These are phyloP conservation scores for Candida lessepsii DNA, from an alignment of 805 yeast species.

Conservation along the genomic window DNA sequence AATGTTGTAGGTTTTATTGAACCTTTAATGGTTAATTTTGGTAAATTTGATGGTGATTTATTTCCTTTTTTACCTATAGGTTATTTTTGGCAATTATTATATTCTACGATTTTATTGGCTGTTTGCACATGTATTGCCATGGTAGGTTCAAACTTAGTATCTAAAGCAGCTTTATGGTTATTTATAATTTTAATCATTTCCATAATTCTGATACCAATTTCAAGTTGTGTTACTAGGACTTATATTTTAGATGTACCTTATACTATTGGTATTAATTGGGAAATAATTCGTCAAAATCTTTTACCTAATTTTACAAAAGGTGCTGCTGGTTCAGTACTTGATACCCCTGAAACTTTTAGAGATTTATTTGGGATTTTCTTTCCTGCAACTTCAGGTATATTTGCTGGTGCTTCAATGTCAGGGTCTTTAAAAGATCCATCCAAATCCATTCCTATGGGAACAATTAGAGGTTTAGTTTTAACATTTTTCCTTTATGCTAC, in stretches of 20 bases:
- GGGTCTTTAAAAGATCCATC: conserved; percentile 89
- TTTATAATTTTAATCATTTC: conserved; percentile 67
- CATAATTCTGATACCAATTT: conserved; percentile 78
- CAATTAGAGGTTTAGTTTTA: conserved; percentile 74
- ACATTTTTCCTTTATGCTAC: conserved; percentile 74
- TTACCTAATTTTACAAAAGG: conserved; percentile 81
- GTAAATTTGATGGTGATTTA: conserved; percentile 55
- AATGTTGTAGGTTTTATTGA: conserved; percentile 96
- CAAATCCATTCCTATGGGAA: conserved; percentile 89
- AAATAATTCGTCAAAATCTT: conserved; percentile 62
- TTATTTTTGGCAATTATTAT: conserved; percentile 63
- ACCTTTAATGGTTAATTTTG: conserved; percentile 81
- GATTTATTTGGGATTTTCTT: conserved; percentile 92
- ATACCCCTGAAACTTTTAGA: conserved; percentile 66
- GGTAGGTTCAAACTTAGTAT: conserved; percentile 78
- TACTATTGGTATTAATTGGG: conserved; percentile 70
- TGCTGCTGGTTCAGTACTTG: conserved; percentile 84
- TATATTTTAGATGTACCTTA: conserved; percentile 51
- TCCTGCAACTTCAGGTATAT: conserved; percentile 98
- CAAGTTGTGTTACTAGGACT: conserved; percentile 65
- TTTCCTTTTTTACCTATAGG: conserved; percentile 63
- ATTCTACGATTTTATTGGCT: conserved; percentile 68
- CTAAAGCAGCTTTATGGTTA: conserved; percentile 75
- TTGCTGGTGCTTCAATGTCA: conserved; percentile 99
- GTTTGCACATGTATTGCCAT: conserved; percentile 74